Evolutionary conservation across 768 basidiomycete genomes (phyloP).

Genomic region (Leccinum rimulosum): DNA sequence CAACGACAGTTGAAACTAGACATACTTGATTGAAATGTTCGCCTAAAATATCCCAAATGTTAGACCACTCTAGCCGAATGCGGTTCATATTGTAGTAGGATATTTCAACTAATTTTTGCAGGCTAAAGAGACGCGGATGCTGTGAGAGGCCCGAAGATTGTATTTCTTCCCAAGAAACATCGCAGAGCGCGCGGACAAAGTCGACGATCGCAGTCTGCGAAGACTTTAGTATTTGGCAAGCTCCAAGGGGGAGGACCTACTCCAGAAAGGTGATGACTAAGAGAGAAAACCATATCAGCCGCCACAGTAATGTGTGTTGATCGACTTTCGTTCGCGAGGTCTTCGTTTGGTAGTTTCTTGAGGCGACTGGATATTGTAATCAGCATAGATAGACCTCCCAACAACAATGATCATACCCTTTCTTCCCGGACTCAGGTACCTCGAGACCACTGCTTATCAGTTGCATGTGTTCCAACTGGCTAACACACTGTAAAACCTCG

Average conservation of each 20-base stretch:
- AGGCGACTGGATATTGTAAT: slow-evolving; percentile 30
- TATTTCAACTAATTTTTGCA: slow-evolving; percentile 98
- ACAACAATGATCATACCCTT: slow-evolving; percentile 56
- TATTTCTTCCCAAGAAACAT: slow-evolving; percentile 99
- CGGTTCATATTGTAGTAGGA: slow-evolving; percentile 99
- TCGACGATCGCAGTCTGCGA: slow-evolving; percentile 91
- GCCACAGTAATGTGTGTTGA: slow-evolving; percentile 98
- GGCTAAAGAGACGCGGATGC: slow-evolving; percentile 91
- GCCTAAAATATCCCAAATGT: slow-evolving; percentile 95
- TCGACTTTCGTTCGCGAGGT: slow-evolving; percentile 93
- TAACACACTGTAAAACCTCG: slow-evolving; percentile 95
- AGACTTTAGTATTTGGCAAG: slow-evolving; percentile 8
- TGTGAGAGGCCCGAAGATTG: slow-evolving; percentile 94
- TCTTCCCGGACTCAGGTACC: slow-evolving; percentile 70
- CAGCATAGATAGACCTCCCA: slow-evolving; percentile 1
- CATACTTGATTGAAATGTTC: slow-evolving; percentile 96
- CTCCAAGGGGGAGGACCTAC: slow-evolving; percentile 47
- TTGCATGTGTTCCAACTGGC: slow-evolving; percentile 98
- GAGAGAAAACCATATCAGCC: slow-evolving; percentile 98
- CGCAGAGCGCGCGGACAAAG: slow-evolving; percentile 93
- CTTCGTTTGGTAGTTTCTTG: slow-evolving; percentile 79
- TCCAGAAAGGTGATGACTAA: slow-evolving; percentile 91
- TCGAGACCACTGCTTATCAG: slow-evolving; percentile 91
- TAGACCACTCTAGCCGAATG: slow-evolving; percentile 97
- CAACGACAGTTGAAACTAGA: neutral